Evolutionary conservation across 495 filamentous ascomycete genomes (phyloP), one percentile per base, ranked within the genome.

Genomic region (Trichoderma asperelloides): DNA sequence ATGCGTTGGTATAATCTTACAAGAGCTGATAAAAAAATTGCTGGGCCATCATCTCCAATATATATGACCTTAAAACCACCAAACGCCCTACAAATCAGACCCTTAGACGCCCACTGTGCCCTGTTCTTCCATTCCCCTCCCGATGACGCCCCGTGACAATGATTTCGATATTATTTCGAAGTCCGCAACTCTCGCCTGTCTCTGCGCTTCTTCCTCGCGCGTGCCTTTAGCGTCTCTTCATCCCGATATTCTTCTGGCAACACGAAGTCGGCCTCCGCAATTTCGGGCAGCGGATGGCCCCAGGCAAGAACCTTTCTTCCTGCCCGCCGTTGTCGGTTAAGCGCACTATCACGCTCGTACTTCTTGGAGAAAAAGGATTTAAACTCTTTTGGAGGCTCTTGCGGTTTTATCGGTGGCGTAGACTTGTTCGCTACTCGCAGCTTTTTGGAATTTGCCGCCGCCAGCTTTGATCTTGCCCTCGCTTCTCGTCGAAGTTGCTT

Each of bases 311-410:
- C 76, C 64, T 70, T 86, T 30, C 86, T 82, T 27, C 86, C 84
- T 69, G 81, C 82, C 66, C 83, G 82, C 60, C 85, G 82, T 68
- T 78, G 79, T 74, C 81, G 84, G 66, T 79, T 88, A 37, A 94
- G 73, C 12, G 95, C 94, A 13, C 87, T 84, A 3, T 88, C 89
- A 41, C 94, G 90, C 57, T 90, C 81, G 71, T 96, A 85, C 9
- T 82, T 85, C 73, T 94, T 92, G 16, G 80, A 65, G 75, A 90
- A 97, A 78, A 97, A 97, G 0, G 91, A 96, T 3, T 82, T 91
- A 73, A 97, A 94, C 25, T 91, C 90, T 70, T 83, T 86, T 18
- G 83, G 78, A 12, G 82, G 81, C 43, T 71, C 78, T 66, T 63
- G 45, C 37, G 70, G 74, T 41, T 66, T 66, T 62, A 62, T 65